Base-by-base conservation (phyloP, 192 early-diverging fungal species). In the Linnemannia elongata region DNA sequence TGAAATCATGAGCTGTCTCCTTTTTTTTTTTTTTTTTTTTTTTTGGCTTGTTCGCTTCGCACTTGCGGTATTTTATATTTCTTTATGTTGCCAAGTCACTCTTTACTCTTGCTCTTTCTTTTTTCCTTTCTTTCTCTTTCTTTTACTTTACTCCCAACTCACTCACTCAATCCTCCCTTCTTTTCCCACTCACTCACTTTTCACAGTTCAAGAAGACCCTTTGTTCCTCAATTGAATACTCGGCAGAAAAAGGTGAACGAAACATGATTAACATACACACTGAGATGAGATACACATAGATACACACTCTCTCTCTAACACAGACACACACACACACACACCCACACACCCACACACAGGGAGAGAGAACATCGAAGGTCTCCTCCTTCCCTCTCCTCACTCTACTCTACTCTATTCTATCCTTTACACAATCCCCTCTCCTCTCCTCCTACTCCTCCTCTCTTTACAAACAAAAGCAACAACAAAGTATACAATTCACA, bases 141-240 rank as follows among this genome's bases (percentile, higher is more conserved):
- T 36, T 36, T 66, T 55, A 55, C 5, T 55, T 49, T 38, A 27
- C 42, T 63, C 68, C 57, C n/a, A 38, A 52, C 75, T 66, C 35
- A 22, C 73, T 75, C 73, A 75, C 72, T 81, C 74, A 45, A 52
- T 45, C 20, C 55, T 7, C 38, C 1, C 66, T 68, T 52, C 55
- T 52, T 39, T 33, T 39, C 73, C 49, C 22, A 39, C 41, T 36
- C 30, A 52, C 75, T 42, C n/a, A 74, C 42, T 78, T 55, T 39
- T 66, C 75, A 60, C 80, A 75, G 35, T 69, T 42, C n/a, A 52
- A 18, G 18, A 52, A 52, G 49, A 5, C 66, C 68, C 47, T 38
- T 77, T 77, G 33, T 54, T 70, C 55, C 20, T 70, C 72, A 69
- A 66, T 52, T 72, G 72, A 74, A 27, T 82, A 66, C 20, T 76